Percentiles rank a stretch among this genome's conserved stretches.
These are phyloP conservation scores for Penicillium brasilianum DNA, from an alignment of 2,329 filamentous ascomycete genomes.

Conservation along the genomic window DNA sequence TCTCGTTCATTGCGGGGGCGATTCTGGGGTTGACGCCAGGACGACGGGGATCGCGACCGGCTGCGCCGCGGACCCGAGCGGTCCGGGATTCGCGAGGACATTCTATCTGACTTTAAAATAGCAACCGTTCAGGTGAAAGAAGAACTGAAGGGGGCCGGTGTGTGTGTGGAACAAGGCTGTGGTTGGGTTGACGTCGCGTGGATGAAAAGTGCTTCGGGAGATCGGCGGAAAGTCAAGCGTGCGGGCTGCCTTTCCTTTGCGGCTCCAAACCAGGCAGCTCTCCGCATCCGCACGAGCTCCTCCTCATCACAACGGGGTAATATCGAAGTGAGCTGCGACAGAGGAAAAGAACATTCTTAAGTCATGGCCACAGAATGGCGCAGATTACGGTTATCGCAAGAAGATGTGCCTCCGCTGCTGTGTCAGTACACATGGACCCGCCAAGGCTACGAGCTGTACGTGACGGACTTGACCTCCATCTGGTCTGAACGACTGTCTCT, in stretches of 20 bases:
- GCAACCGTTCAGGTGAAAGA: background rate
- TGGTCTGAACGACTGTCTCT: slow-evolving; percentile 60
- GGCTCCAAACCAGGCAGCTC: slow-evolving; percentile 19
- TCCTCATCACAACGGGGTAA: background rate
- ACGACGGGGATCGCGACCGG: slow-evolving; percentile 50
- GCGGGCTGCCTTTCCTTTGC: slow-evolving; percentile 23
- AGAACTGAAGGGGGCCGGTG: background rate
- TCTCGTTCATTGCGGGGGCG: slow-evolving; percentile 40
- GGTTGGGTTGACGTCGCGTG: slow-evolving; percentile 15
- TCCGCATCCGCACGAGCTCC: slow-evolving; percentile 8
- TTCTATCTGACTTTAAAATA: slow-evolving; percentile 14
- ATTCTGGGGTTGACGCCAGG: slow-evolving; percentile 47
- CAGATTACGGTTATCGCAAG: slow-evolving; percentile 36
- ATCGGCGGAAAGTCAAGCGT: slow-evolving; percentile 32
- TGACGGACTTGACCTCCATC: slow-evolving; percentile 64
- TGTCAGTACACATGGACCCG: slow-evolving; percentile 42
- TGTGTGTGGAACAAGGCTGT: background rate
- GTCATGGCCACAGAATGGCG: slow-evolving; percentile 45
- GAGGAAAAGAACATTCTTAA: background rate
- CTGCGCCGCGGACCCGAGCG: slow-evolving; percentile 45
- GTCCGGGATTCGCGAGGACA: slow-evolving; percentile 43
- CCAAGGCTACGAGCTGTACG: slow-evolving; percentile 56
- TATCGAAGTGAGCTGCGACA: background rate
- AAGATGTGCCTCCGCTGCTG: slow-evolving; percentile 43
- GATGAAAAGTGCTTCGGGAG: slow-evolving; percentile 26